phyloP scores from a whole-genome alignment of 2,329 filamentous ascomycete species.

The Chalaropsis thielavioides region DNA sequence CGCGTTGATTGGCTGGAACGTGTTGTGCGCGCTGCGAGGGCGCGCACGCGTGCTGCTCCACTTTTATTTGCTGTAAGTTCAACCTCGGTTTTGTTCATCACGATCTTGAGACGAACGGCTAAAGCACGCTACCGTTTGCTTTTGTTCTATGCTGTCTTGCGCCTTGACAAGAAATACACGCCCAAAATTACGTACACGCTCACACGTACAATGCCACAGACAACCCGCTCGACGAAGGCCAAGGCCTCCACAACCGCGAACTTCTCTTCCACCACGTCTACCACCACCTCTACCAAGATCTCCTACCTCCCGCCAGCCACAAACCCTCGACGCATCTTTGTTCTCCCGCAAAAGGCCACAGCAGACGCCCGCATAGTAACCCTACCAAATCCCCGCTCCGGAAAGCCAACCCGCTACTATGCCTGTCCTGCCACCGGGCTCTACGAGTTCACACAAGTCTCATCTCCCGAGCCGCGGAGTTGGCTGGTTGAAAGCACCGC shows the following conservation, averaged over 20 bases:
- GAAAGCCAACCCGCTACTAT: constrained; percentile 43
- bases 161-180: neutral
- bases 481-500: constrained; percentile 41
- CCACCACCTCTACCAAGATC: constrained; percentile 24
- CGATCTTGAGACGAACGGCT: neutral
- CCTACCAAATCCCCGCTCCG: constrained; percentile 44
- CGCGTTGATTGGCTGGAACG: constrained; percentile 7
- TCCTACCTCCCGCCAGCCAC: constrained; percentile 30
- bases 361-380: constrained; percentile 43
- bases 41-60: neutral
- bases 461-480: constrained; percentile 38
- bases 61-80: neutral
- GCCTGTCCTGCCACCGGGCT: constrained; percentile 47
- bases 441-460: constrained; percentile 48
- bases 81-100: neutral
- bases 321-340: constrained; percentile 41
- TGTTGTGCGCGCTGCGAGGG: neutral
- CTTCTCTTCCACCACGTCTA: constrained; percentile 22
- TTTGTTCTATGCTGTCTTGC: neutral
- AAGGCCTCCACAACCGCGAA: constrained; percentile 21
- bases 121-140: no score
- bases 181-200: neutral
- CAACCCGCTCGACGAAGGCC: constrained; percentile 30
- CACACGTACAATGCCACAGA: constrained; percentile 34
- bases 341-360: constrained; percentile 42